Evolutionary conservation across 306 rosid species (phyloP).

Genomic region (Fragaria nilgerrensis): DNA sequence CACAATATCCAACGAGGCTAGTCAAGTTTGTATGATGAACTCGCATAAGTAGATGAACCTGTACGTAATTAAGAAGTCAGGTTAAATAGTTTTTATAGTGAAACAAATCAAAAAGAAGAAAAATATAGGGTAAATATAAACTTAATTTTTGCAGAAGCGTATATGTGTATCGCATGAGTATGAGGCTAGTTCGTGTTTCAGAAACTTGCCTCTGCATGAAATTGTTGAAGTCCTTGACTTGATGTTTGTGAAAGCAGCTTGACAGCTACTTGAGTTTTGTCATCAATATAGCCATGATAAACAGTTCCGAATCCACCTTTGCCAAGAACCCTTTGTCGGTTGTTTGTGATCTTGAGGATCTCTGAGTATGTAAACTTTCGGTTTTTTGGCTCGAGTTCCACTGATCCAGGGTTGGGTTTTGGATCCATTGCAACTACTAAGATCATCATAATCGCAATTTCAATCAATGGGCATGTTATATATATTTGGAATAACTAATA

Average conservation of each 20-base stretch:
- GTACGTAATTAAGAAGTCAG: neutral
- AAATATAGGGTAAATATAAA: no score
- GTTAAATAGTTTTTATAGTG: no score
- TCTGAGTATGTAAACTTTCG: conserved; percentile 40
- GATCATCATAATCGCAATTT: neutral
- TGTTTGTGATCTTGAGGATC: conserved; percentile 38
- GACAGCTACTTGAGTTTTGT: conserved; percentile 46
- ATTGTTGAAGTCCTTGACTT: conserved; percentile 43
- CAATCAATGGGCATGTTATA: neutral
- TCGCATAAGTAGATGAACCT: conserved; percentile 38
- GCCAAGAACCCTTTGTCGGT: conserved; percentile 40
- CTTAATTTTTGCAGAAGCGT: no score
- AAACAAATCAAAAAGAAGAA: no score
- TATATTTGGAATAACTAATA: neutral
- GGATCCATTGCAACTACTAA: neutral
- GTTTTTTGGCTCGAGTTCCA: conserved; percentile 23
- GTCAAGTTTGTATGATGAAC: conserved; percentile 45
- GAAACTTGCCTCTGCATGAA: conserved; percentile 53
- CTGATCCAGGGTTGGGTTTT: neutral
- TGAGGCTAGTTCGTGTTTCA: neutral
- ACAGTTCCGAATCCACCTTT: conserved; percentile 55
- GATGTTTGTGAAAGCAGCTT: conserved; percentile 51
- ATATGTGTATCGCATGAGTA: no score
- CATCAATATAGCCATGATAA: conserved; percentile 40
- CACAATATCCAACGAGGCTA: conserved; percentile 36